Evolutionary conservation across 2,329 filamentous ascomycete genomes (phyloP).

Genomic region (Monosporascus cannonballus): DNA sequence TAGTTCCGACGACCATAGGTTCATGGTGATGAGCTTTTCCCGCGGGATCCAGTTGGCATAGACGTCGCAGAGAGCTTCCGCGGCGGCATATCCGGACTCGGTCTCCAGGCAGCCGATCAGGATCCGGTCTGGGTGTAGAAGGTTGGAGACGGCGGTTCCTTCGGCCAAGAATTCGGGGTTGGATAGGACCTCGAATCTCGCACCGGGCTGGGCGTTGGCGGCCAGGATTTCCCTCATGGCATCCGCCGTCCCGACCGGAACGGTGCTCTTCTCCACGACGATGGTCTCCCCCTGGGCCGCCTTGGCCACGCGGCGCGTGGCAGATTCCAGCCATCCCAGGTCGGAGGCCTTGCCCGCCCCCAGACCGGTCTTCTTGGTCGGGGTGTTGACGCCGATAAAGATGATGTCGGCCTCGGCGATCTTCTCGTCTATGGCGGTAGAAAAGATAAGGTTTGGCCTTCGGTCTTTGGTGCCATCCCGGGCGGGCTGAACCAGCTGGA

Average conservation of each 20-base stretch:
- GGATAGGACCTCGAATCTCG: constrained; percentile 69
- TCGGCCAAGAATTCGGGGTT: constrained; percentile 80
- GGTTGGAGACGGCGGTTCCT: constrained; percentile 66
- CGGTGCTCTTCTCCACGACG: constrained; percentile 77
- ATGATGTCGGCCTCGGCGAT: constrained; percentile 67
- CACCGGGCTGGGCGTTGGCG: constrained; percentile 26
- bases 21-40: constrained; percentile 62
- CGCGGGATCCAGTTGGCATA: constrained; percentile 67
- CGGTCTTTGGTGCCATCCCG: constrained; percentile 52
- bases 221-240: constrained; percentile 62
- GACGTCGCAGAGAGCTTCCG: constrained; percentile 55
- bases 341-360: constrained; percentile 69
- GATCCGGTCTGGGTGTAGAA: constrained; percentile 66
- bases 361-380: constrained; percentile 64
- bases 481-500: constrained; percentile 59
- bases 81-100: constrained; percentile 53
- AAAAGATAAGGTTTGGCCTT: constrained; percentile 66
- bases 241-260: constrained; percentile 69
- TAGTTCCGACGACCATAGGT: constrained; percentile 72
- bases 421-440: constrained; percentile 54
- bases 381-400: constrained; percentile 73
- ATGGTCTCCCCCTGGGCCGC: constrained; percentile 62
- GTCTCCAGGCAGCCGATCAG: constrained; percentile 66
- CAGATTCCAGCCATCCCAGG: constrained; percentile 65
- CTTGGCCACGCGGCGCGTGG: constrained; percentile 60